A percentile compares a stretch with the other conserved stretches of the same genome.
These are phyloP conservation scores for Eucalyptus melliodora DNA, from an alignment of 345 rosid species.

Conservation along the genomic window DNA sequence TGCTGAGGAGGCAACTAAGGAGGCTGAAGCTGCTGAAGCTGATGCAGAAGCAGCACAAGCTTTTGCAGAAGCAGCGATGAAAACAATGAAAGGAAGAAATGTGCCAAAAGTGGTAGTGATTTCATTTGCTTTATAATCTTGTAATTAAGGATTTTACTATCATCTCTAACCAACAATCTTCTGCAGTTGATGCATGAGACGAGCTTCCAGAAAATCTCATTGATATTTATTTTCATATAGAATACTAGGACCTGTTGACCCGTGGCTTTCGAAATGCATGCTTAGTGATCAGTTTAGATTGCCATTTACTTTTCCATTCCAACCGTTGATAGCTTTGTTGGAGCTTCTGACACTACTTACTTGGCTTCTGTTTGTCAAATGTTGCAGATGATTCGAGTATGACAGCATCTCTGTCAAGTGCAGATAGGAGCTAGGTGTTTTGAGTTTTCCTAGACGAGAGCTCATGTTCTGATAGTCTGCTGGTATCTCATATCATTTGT, in stretches of 20 bases:
- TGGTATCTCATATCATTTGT: background rate
- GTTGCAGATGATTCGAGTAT: background rate
- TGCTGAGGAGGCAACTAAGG: conserved; percentile 95
- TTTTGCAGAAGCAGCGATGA: conserved; percentile 75
- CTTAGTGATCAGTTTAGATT: background rate
- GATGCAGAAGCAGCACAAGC: conserved; percentile 93
- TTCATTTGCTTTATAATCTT: background rate
- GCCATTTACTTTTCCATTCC: background rate
- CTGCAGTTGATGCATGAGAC: background rate
- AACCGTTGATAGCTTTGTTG: background rate
- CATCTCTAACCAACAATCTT: background rate
- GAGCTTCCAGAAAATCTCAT: background rate
- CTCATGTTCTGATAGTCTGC: background rate
- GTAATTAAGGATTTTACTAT: background rate
- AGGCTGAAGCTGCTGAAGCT: conserved; percentile 93
- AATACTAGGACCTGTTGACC: background rate
- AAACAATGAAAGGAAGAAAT: conserved; percentile 57
- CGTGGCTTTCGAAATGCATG: background rate
- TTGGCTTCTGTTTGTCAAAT: background rate
- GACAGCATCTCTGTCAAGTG: background rate
- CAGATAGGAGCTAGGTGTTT: background rate
- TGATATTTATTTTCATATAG: background rate
- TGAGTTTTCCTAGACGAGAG: background rate
- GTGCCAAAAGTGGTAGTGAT: conserved; percentile 36
- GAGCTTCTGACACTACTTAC: background rate